Base-by-base conservation (phyloP, 2,329 filamentous ascomycete genomes). In the Alternaria metachromatica region DNA sequence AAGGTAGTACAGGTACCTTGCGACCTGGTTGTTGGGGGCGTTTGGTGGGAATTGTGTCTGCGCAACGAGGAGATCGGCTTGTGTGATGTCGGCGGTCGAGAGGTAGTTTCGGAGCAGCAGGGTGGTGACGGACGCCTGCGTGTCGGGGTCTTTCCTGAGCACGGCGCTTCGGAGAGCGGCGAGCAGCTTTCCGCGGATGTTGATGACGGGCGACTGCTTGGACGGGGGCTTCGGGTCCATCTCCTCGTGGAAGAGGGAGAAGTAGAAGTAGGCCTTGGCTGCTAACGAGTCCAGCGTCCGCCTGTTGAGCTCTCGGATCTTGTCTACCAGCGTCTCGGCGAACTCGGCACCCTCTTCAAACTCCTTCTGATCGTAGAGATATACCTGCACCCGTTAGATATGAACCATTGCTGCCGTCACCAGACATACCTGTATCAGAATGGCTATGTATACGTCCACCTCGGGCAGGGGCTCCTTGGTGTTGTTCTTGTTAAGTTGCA, bases 191-290 rank as follows among this genome's bases (percentile, higher is more conserved):
- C 94, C 93, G 63, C 96, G 91, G 76, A 97, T 94, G 44, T 90
- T 87, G 65, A 97, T 92, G 70, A 97, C 89, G 4, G 94, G 91
- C 7, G 94, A 97, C 75, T 93, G 90, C 60, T 93, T 91, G 56
- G 94, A 97, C 23, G 95, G 94, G 48, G 96, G 92, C 67, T 95
- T 88, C 21, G 95, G 94, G 64, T 90, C 88, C 66, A 96, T 88
- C 81, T 96, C 90, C 86, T 99, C 96, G 83, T 91, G 93, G 85
- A 98, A 98, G 73, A 98, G 86, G 23, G 93, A 93, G 83, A 93
- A 97, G 86, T 99, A 99, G 83, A 97, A 98, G 87, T 97, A 99
- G 67, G 95, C 94, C 82, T 96, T 96, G 69, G 95, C 94, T 63
- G 94, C 92, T 63, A 99, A 88, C 54, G 94, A 94, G 81, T 99